These are phyloP conservation scores for Scenedesmus sp. DNA, from an alignment of 163 green algal genomes.

Conservation along the genomic window DNA sequence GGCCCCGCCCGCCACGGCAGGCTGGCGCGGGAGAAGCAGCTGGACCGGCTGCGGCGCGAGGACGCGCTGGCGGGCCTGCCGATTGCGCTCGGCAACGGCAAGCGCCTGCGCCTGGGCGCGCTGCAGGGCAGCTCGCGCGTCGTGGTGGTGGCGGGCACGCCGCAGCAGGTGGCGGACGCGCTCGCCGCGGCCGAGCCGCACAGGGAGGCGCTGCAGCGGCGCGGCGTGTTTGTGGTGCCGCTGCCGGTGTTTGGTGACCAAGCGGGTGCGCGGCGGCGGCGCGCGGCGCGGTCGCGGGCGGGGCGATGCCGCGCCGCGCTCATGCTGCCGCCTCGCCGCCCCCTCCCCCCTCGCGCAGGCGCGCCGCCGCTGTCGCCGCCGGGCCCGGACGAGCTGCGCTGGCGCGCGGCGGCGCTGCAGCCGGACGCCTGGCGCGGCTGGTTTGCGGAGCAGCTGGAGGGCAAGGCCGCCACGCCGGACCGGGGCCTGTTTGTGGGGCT, in stretches of 20 bases:
- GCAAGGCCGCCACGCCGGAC: conserved; percentile 61
- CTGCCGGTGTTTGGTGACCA: conserved; percentile 57
- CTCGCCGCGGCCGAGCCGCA: conserved; percentile 70
- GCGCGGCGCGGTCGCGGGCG: too few relatives aligned
- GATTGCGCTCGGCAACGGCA: conserved; percentile 78
- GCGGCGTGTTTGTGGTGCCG: conserved; percentile 81
- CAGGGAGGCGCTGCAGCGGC: conserved; percentile 67
- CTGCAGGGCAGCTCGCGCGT: conserved; percentile 68
- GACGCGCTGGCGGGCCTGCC: conserved; percentile 68
- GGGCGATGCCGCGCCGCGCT: not conserved
- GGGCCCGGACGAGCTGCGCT: conserved; percentile 57
- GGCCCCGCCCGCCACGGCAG: not conserved
- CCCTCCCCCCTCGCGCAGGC: not conserved
- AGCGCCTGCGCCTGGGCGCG: conserved; percentile 63
- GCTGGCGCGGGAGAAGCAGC: conserved; percentile 59
- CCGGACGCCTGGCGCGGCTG: conserved; percentile 71
- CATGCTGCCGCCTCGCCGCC: not conserved
- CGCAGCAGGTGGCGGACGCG: conserved; percentile 62
- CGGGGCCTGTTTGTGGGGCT: conserved; percentile 84
- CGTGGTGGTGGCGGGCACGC: conserved; percentile 59
- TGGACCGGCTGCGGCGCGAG: conserved; percentile 76
- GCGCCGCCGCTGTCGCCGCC: not conserved
- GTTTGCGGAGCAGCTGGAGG: conserved; percentile 77
- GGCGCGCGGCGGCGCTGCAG: conserved; percentile 57
- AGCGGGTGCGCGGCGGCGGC: not conserved